Conservation (phyloP, 140 eudicot genomes). For the Oenanthe javanica region DNA sequence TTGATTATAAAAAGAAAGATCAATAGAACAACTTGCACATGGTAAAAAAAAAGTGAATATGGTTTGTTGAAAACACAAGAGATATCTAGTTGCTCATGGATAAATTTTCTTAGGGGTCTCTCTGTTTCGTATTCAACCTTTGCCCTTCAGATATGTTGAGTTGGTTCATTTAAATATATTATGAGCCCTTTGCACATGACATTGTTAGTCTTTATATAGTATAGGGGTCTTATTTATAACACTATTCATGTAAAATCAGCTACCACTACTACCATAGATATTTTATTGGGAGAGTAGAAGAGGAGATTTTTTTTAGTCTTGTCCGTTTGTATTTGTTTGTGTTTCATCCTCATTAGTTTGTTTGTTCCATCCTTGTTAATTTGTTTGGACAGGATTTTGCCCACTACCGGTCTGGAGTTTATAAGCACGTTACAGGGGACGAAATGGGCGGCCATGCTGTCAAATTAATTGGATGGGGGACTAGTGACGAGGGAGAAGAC, state of each 20-base stretch:
- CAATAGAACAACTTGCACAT: neutral
- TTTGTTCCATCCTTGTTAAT: neutral
- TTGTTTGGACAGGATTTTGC: conserved; percentile 49
- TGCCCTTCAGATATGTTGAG: neutral
- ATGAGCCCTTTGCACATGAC: neutral
- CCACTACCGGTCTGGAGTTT: conserved; percentile 63
- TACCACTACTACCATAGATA: neutral
- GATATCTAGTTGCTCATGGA: neutral
- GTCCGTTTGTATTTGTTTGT: neutral
- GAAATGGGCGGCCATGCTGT: conserved; percentile 67
- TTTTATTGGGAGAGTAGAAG: neutral
- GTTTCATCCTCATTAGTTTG: neutral
- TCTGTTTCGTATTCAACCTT: neutral
- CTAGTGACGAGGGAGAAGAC: conserved; percentile 55
- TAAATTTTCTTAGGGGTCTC: neutral
- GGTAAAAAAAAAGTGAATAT: neutral
- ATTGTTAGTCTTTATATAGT: too few relatives aligned
- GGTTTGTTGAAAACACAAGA: neutral
- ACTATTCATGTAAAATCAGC: neutral
- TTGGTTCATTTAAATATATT: too few relatives aligned
- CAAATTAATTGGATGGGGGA: conserved; percentile 71
- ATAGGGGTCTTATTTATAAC: neutral
- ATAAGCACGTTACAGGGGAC: conserved; percentile 47
- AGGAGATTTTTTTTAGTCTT: neutral
- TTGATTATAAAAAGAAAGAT: neutral